Conservation (phyloP, 768 basidiomycete species). For the Termitomyces heimii region DNA sequence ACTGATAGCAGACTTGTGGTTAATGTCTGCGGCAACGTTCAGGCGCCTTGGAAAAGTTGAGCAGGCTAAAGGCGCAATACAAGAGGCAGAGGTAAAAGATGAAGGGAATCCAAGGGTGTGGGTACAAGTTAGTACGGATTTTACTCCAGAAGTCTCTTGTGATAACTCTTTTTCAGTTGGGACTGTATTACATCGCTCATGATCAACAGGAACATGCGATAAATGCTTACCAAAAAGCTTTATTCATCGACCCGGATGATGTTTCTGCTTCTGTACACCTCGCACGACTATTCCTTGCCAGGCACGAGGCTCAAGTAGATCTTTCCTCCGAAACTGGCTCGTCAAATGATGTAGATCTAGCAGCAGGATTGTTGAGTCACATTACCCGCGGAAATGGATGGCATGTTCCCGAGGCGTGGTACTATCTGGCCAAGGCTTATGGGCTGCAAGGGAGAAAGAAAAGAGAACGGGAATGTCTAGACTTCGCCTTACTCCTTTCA, state of each 20-base stretch:
- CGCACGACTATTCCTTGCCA: slow-evolving; percentile 60
- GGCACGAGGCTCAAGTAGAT: slow-evolving; percentile 14
- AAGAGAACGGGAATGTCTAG: slow-evolving; percentile 13
- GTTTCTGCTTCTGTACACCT: slow-evolving; percentile 76
- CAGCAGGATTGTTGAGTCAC: slow-evolving; percentile 73
- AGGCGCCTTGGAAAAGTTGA: slow-evolving; percentile 85
- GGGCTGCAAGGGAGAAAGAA: slow-evolving; percentile 32
- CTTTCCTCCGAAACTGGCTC: slow-evolving; percentile 20
- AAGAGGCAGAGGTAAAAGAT: slow-evolving; percentile 90
- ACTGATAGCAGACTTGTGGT: slow-evolving; percentile 83
- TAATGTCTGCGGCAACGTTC: slow-evolving; percentile 93
- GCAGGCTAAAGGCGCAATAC: slow-evolving; percentile 85
- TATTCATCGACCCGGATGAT: slow-evolving; percentile 82
- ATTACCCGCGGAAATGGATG: slow-evolving; percentile 78
- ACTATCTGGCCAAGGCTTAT: slow-evolving; percentile 78
- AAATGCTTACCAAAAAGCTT: slow-evolving; percentile 78
- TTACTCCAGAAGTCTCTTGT: not conserved
- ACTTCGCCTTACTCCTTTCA: slow-evolving; percentile 13
- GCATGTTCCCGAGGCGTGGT: slow-evolving; percentile 96
- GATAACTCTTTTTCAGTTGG: slow-evolving; percentile 43
- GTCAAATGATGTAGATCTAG: slow-evolving; percentile 57
- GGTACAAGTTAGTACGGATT: slow-evolving; percentile 65
- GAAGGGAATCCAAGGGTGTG: slow-evolving; percentile 86
- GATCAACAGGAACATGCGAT: slow-evolving; percentile 58
- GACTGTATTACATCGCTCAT: slow-evolving; percentile 62